A percentile compares a stretch with the other conserved stretches of the same genome.
Conservation (phyloP, 2,329 filamentous ascomycete genomes). For the Trichoderma sp. region DNA sequence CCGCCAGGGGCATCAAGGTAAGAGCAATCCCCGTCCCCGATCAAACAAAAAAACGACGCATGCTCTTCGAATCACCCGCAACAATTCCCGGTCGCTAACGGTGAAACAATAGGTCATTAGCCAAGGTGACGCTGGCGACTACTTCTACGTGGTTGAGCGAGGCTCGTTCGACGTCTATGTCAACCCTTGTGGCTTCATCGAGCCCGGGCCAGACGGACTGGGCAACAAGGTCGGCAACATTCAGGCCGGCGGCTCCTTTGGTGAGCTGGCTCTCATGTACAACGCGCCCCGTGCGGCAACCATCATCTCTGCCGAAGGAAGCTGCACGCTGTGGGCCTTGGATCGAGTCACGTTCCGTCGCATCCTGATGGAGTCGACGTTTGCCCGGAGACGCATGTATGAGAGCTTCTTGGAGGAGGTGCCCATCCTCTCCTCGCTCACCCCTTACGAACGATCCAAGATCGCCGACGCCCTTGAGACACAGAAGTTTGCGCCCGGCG, state of each 20-base stretch:
- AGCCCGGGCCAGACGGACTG: constrained; percentile 79
- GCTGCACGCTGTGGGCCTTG: constrained; percentile 87
- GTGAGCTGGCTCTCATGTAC: constrained; percentile 97
- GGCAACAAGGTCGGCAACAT: constrained; percentile 81
- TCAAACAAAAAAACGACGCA: neutral
- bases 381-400: constrained; percentile 94
- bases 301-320: constrained; percentile 77
- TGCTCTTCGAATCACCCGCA: neutral
- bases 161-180: constrained; percentile 91
- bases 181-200: constrained; percentile 73
- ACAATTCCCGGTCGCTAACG: constrained; percentile 33
- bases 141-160: constrained; percentile 95
- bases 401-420: constrained; percentile 96
- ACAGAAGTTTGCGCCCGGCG: constrained; percentile 76
- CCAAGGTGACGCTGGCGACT: constrained; percentile 94
- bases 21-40: constrained; percentile 24
- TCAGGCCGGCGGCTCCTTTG: constrained; percentile 88
- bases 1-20: constrained; percentile 80
- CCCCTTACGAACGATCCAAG: constrained; percentile 92
- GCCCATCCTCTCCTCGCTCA: constrained; percentile 78
- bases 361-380: constrained; percentile 97
- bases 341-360: constrained; percentile 96
- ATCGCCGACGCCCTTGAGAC: constrained; percentile 96
- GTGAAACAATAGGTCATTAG: constrained; percentile 73
- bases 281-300: constrained; percentile 95